Base-by-base conservation (phyloP, 306 rosid genomes). In the Glycine tomentella region DNA sequence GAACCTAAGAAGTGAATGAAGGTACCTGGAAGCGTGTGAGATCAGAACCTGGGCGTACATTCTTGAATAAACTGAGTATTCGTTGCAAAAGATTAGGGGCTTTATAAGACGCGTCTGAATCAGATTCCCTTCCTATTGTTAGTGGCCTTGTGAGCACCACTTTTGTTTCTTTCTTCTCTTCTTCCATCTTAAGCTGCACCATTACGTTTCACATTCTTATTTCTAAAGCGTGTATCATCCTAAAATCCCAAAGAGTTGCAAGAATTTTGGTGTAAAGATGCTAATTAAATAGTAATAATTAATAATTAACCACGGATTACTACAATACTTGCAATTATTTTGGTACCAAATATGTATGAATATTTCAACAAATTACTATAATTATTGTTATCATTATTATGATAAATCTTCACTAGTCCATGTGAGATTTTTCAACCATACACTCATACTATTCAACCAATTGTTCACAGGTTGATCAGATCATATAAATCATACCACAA, bases 1-100 rank as follows among this genome's bases (percentile, higher is more conserved):
- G 9, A 34, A 34, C 3, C 4, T 34, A 34, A 34, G 38, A 34
- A 38, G 44, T 36, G 40, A 0, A 13, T 3, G n/a, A 42, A 8
- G 6, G 20, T 70, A 63, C 99, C 89, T 91, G 94, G 13, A 95
- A 58, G 36, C 84, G 80, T 15, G 90, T 53, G 84, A 95, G 92
- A 72, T 95, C 97, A 11, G 99, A 91, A 66, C 98, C 98, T 15
- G 91, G 94, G 48, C 86, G 80, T 17, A 90, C 80, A 87, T 86
- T 90, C 9, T 75, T 89, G 45, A 93, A 89, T 40, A 95, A 87
- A 62, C 97, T 89, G 8, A 88, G 0, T 11, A 93, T 45, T 2
- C 95, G 94, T 62, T 81, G 89, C 66, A 95, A 78, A 61, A 88
- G 74, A 89, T 88, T 95, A 12, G 99, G 99, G 13, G 92, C 92